Evolutionary conservation across 768 basidiomycete genomes (phyloP), one percentile per base, ranked within the genome.

Genomic region (Leccinum disarticulatum): DNA sequence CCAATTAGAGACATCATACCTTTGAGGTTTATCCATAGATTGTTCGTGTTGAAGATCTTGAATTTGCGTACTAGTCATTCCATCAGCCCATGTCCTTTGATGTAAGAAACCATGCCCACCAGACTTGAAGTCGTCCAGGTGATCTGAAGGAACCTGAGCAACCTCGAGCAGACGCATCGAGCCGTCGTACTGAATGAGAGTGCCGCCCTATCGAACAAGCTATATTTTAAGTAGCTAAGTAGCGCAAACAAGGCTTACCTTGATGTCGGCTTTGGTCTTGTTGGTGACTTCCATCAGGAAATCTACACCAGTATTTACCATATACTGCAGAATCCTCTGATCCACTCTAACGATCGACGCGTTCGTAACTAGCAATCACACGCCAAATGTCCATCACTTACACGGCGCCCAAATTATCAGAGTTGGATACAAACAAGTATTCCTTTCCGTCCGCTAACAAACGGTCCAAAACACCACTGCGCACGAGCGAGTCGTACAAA

Each of bases 371-470:
- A 22, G 22, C 22, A 52, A 30, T 62, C 54, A 46, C 31, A 57
- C 55, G n/a, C 22, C 10, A 52, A 48, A 48, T 28, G 22, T 17
- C 55, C 48, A 56, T n/a, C 15, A 78, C 86, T 66, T 76, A 90
- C 87, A 89, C 87, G 63, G 94, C 95, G 72, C 95, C 95, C 71
- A 98, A 76, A 76, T 97, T 97, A 77, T 97, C 95, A 51, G 94
- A 94, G 82, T 98, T 98, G 75, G 94, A 96, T 56, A 95, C 92
- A 72, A 97, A 98, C 67, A 97, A 85, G 77, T 96, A 98, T 77
- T 98, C 93, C 75, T 96, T 97, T 75, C 95, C 95, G 64, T 92
- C 90, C 11, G 88, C 79, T 57, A 98, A 77, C 47, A 98, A 83
- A 76, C 92, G 88, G 71, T 96, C 93, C 63, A 98, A 82, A 54